Evolutionary conservation across 352 stramenopile species (phyloP).

Genomic region (Phytopythium mirpurense): DNA sequence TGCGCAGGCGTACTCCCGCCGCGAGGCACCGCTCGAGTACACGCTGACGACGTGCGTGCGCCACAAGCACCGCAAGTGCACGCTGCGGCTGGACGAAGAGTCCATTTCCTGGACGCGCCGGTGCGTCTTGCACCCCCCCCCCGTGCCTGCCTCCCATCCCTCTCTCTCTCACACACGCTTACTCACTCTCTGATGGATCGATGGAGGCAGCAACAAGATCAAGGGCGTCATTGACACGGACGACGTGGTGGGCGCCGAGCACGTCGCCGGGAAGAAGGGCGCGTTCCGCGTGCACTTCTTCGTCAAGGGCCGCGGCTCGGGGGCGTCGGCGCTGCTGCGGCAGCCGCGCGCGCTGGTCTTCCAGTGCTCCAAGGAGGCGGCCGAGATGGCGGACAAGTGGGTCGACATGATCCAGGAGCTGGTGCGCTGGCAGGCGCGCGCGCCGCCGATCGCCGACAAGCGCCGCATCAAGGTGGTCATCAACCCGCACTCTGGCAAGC

Average conservation of each 20-base stretch:
- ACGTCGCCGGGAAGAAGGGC: conserved; percentile 18
- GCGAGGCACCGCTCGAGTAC: conserved; percentile 63
- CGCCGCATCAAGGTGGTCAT: conserved; percentile 75
- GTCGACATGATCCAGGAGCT: conserved; percentile 70
- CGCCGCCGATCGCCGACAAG: conserved; percentile 61
- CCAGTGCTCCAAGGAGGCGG: conserved; percentile 25
- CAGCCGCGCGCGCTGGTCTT: conserved; percentile 53
- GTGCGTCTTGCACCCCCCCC: conserved; percentile 7
- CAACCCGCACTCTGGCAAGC: conserved; percentile 76
- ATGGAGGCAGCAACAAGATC: conserved; percentile 39
- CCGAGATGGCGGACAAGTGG: conserved; percentile 43
- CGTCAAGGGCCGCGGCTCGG: conserved; percentile 47
- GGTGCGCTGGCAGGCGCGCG: conserved; percentile 74
- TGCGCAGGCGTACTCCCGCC: conserved; percentile 68
- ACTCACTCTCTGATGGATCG: too few relatives aligned
- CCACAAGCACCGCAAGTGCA: conserved; percentile 42
- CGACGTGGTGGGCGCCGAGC: conserved; percentile 67
- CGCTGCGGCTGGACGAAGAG: conserved; percentile 60
- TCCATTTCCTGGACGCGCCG: conserved; percentile 50
- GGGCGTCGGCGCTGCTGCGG: conserved; percentile 53
- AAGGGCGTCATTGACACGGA: conserved; percentile 57
- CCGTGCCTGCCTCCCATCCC: too few relatives aligned
- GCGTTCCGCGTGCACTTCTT: conserved; percentile 78
- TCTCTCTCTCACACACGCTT: too few relatives aligned
- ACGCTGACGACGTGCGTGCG: conserved; percentile 41